Conservation (phyloP, 176 grass and related monocot genomes). For the Avena eriantha region DNA sequence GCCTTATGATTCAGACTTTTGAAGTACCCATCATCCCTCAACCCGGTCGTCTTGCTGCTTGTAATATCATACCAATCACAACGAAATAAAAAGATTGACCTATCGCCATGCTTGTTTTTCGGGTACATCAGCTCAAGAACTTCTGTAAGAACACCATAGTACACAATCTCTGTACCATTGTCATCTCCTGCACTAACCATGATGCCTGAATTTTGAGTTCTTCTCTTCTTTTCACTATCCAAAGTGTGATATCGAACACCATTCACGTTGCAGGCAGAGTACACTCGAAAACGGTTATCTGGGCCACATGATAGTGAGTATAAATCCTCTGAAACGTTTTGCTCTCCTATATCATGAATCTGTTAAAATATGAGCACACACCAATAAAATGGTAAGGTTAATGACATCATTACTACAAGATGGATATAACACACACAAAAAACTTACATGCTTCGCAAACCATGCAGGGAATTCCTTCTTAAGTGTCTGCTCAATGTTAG, state of each 20-base stretch:
- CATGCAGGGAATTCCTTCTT: background rate
- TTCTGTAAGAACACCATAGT: background rate
- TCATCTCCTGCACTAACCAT: background rate
- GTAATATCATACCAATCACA: conserved; percentile 6
- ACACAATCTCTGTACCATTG: background rate
- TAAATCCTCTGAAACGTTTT: background rate
- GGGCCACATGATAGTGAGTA: conserved; percentile 7
- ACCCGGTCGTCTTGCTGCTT: background rate
- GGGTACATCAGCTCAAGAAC: background rate
- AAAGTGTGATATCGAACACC: conserved; percentile 15
- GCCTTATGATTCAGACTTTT: conserved; percentile 2
- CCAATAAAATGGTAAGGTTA: background rate
- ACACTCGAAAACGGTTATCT: background rate
- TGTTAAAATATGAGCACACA: background rate
- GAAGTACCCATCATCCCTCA: background rate
- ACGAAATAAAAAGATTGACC: background rate
- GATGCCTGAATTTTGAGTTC: conserved; percentile 9
- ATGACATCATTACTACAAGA: too few relatives aligned
- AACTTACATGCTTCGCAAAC: background rate
- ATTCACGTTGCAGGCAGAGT: background rate
- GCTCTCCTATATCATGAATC: background rate
- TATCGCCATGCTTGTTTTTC: conserved; percentile 3
- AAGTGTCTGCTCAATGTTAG: background rate
- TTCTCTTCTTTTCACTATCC: background rate
- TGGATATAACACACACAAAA: background rate